A percentile compares a stretch with the other conserved stretches of the same genome.
These are phyloP conservation scores for Pistacia integerrima DNA, from an alignment of 345 rosid species.

Conservation along the genomic window DNA sequence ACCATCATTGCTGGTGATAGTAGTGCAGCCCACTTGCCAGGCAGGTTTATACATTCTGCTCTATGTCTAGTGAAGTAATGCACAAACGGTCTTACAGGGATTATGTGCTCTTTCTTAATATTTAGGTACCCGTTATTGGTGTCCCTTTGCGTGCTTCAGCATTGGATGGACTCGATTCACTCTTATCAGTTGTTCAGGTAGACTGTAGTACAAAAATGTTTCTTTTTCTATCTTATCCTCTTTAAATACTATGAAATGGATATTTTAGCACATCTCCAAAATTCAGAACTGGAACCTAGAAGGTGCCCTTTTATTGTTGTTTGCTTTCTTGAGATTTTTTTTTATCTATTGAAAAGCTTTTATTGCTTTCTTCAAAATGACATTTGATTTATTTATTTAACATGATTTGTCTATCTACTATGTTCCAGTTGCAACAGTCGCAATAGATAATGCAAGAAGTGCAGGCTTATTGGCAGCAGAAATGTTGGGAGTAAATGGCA, in stretches of 20 bases:
- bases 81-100: neutral
- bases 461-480: constrained; percentile 84
- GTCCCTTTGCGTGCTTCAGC: constrained; percentile 84
- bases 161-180: constrained; percentile 87
- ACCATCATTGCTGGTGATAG: constrained; percentile 96
- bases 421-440: constrained; percentile 93
- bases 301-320: neutral
- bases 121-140: constrained; percentile 92
- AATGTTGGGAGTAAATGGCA: constrained; percentile 65
- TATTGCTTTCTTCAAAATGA: no score
- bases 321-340: no score
- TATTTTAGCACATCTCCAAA: neutral
- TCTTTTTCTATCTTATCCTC: neutral
- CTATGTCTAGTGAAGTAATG: neutral
- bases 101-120: constrained; percentile 13
- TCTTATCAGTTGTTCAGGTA: constrained; percentile 91
- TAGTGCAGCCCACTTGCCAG: constrained; percentile 96
- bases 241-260: no score
- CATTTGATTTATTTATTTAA: no score
- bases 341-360: neutral
- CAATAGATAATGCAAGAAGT: constrained; percentile 78
- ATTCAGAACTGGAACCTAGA: neutral
- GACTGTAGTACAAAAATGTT: neutral
- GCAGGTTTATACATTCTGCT: constrained; percentile 31
- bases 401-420: constrained; percentile 49